Percentiles rank a stretch among this genome's conserved stretches.
phyloP scores from a whole-genome alignment of 768 basidiomycete genomes.

The Amylocystis lapponica region DNA sequence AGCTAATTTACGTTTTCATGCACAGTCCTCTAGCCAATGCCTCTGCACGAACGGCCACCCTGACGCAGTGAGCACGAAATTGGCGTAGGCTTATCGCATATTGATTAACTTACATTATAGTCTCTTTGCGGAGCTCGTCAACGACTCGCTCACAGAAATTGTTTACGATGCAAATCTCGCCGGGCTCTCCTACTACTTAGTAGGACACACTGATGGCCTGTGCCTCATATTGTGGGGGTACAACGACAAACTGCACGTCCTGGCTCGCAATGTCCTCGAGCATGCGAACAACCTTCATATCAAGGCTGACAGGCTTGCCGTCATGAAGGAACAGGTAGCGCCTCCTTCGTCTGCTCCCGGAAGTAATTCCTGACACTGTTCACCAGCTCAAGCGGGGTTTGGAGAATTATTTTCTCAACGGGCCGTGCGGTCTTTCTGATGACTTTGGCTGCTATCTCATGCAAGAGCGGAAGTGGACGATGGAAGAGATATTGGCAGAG shows the following conservation, averaged over 20 bases:
- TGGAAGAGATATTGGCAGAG: conserved; percentile 70
- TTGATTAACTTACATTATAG: no score
- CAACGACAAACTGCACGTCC: conserved; percentile 82
- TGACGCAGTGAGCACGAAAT: conserved; percentile 65
- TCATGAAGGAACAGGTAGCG: conserved; percentile 80
- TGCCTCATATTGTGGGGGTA: conserved; percentile 73
- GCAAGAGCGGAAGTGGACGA: conserved; percentile 66
- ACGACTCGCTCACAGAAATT: conserved; percentile 85
- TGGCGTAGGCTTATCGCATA: no score
- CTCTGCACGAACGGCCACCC: conserved; percentile 64
- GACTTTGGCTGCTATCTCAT: conserved; percentile 70
- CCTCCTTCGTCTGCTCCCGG: no score
- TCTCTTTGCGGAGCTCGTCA: conserved; percentile 79
- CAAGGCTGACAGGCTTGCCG: conserved; percentile 63
- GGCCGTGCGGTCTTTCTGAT: conserved; percentile 75
- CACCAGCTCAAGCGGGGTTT: conserved; percentile 71
- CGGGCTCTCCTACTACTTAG: conserved; percentile 71
- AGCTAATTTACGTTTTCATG: not conserved
- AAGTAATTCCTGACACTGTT: no score
- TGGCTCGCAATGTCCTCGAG: conserved; percentile 67
- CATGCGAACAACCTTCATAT: conserved; percentile 60
- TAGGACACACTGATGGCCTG: conserved; percentile 58
- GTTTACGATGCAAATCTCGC: conserved; percentile 91
- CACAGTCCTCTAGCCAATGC: conserved; percentile 51
- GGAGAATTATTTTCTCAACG: conserved; percentile 85